Conservation (phyloP, 306 rosid genomes). For the Prunus padus region DNA sequence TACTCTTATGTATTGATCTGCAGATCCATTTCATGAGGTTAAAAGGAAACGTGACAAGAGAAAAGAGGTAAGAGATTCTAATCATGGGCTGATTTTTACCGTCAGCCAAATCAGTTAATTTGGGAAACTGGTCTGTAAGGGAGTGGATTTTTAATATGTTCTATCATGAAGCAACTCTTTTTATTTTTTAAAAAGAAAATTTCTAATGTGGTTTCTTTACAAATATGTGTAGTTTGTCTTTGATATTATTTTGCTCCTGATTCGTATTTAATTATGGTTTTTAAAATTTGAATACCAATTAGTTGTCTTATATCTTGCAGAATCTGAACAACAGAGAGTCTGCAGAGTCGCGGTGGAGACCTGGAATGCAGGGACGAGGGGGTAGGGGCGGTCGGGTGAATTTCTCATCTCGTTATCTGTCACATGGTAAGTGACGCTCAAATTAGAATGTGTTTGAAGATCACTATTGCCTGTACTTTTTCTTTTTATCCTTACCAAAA, state of each 20-base stretch:
- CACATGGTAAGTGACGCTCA: conserved; percentile 60
- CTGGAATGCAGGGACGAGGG: conserved; percentile 72
- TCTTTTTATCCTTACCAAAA: not conserved
- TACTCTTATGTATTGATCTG: conserved; percentile 16
- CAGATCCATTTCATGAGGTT: conserved; percentile 94
- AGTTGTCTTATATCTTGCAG: conserved; percentile 50
- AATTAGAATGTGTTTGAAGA: conserved; percentile 10
- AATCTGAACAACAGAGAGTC: conserved; percentile 68
- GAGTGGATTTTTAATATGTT: not conserved
- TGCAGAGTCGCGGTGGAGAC: conserved; percentile 73
- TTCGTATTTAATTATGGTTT: not conserved
- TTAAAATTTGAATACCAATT: not conserved
- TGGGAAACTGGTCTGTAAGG: not conserved
- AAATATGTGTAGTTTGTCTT: not conserved
- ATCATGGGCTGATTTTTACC: conserved; percentile 7
- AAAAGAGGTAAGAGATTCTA: conserved; percentile 70
- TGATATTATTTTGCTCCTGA: not conserved
- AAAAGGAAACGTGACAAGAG: conserved; percentile 79
- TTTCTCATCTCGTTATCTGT: conserved; percentile 50
- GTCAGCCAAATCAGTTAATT: not conserved
- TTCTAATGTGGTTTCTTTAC: not conserved
- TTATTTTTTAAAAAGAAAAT: not conserved
- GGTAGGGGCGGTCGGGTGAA: conserved; percentile 72
- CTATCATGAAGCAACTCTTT: not conserved
- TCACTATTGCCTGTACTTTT: conserved; percentile 9